Evolutionary conservation across 345 rosid species (phyloP), one percentile per base, ranked within the genome.

Genomic region (Camelina neglecta): DNA sequence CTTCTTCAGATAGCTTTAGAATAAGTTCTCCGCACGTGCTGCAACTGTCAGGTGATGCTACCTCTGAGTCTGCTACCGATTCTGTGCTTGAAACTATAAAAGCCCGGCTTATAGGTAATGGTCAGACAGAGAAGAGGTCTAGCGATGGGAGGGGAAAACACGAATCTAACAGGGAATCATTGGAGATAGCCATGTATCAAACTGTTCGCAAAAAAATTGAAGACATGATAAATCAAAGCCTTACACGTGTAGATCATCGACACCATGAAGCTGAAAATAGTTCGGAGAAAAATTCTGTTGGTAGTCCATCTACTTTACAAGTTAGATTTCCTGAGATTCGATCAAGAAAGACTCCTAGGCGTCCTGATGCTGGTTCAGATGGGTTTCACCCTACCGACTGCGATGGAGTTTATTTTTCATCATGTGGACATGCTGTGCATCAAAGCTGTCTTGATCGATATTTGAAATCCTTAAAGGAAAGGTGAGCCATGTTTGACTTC

Each of bases 381-480:
- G 90, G 89, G 71, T 84, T 90, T 81, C 87, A 90, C 66, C 97
- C 89, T 15, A 76, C 73, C 39, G 96, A 85, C 73, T 89, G 93
- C 84, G 97, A 92, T 81, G 99, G 99, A 29, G 79, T 95, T 76
- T 79, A 84, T 84, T 85, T 92, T 66, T 92, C 94, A 38, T 88
- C 99, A 38, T 95, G 99, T 82, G 97, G 99, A 61, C 99, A 95
- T 88, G 89, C 97, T 21, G 98, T 95, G 74, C 99, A 95, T 86
- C 97, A 92, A 79, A 82, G 80, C 65, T 95, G 99, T 74, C 91
- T 89, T 58, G 90, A 90, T 66, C 90, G 93, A 39, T 95, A 95
- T 81, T 72, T 95, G 55, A 82, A 82, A n/a, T 95, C 97, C 13
- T 75, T 92, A 83, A 88, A 62, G 84, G 99, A 95, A 71, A 90